Percentiles rank a stretch among this genome's conserved stretches.
Conservation (phyloP, 1,139 yeast species). For the Pichia sp. region DNA sequence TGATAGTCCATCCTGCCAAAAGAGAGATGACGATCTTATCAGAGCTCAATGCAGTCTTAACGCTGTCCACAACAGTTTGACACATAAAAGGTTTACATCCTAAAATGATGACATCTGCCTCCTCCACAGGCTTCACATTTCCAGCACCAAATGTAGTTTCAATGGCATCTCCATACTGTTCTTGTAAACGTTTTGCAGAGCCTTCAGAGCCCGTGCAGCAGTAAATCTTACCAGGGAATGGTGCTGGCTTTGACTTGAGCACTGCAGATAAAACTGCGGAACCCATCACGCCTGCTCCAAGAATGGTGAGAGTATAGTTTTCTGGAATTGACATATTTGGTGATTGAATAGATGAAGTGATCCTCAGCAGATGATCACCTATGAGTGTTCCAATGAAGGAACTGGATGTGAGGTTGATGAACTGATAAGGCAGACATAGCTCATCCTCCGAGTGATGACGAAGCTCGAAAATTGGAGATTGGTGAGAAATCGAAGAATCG, state of each 20-base stretch:
- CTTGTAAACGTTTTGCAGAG: slow-evolving; percentile 40
- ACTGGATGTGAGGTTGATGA: no score
- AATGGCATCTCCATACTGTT: slow-evolving; percentile 38
- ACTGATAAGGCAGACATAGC: no score
- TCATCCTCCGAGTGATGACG: no score
- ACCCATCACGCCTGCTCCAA: slow-evolving; percentile 97
- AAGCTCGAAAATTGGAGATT: no score
- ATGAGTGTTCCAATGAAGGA: no score
- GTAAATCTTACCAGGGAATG: slow-evolving; percentile 63
- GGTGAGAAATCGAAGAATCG: no score
- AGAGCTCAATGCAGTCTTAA: slow-evolving; percentile 30
- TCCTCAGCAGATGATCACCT: no score
- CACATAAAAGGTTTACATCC: slow-evolving; percentile 87
- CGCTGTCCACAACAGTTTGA: slow-evolving; percentile 41
- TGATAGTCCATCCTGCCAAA: slow-evolving; percentile 88
- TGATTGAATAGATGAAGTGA: not conserved
- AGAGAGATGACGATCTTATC: slow-evolving; percentile 67
- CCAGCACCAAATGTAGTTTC: slow-evolving; percentile 46
- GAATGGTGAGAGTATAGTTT: slow-evolving; percentile 44
- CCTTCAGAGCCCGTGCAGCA: slow-evolving; percentile 64
- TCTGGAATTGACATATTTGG: slow-evolving; percentile 10
- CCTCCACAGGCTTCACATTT: slow-evolving; percentile 51
- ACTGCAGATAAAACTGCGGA: slow-evolving; percentile 90
- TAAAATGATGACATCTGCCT: slow-evolving; percentile 65
- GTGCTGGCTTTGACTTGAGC: slow-evolving; percentile 37